A percentile compares a stretch with the other conserved stretches of the same genome.
These are phyloP conservation scores for Linaria vulgaris DNA, from an alignment of 257 asterid genomes.

Conservation along the genomic window DNA sequence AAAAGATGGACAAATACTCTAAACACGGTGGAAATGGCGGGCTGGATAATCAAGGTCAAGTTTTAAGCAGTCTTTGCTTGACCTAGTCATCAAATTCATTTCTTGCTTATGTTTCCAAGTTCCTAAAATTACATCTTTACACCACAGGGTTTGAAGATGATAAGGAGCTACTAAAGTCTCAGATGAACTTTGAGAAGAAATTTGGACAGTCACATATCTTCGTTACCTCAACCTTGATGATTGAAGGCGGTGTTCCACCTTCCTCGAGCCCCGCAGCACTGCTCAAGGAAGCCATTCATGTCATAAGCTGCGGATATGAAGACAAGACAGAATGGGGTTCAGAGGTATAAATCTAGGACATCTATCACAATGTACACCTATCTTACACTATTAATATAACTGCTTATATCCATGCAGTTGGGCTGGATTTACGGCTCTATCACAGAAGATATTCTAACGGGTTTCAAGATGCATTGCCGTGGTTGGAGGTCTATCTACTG, in stretches of 20 bases:
- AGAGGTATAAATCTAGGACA: conserved; percentile 48
- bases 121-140: conserved; percentile 12
- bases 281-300: conserved; percentile 95
- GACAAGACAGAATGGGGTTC: conserved; percentile 97
- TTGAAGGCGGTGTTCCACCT: conserved; percentile 96
- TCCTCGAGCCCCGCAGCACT: conserved; percentile 95
- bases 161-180: conserved; percentile 74
- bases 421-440: conserved; percentile 97
- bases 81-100: conserved; percentile 11
- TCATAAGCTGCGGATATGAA: conserved; percentile 96
- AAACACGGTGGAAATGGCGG: conserved; percentile 51
- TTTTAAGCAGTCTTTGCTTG: conserved; percentile 20
- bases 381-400: conserved; percentile 11
- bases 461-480: conserved; percentile 96
- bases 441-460: conserved; percentile 93
- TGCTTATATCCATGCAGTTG: conserved; percentile 50
- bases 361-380: not conserved
- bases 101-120: conserved; percentile 1
- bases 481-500: conserved; percentile 96
- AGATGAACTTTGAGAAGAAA: conserved; percentile 92
- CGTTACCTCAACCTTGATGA: conserved; percentile 88
- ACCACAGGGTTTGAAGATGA: conserved; percentile 73
- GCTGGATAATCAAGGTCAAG: conserved; percentile 44
- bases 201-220: conserved; percentile 90
- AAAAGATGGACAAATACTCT: conserved; percentile 39